Percentiles rank a stretch among this genome's conserved stretches.
phyloP scores from a whole-genome alignment of 257 asterid species.

The Capsicum rhomboideum region DNA sequence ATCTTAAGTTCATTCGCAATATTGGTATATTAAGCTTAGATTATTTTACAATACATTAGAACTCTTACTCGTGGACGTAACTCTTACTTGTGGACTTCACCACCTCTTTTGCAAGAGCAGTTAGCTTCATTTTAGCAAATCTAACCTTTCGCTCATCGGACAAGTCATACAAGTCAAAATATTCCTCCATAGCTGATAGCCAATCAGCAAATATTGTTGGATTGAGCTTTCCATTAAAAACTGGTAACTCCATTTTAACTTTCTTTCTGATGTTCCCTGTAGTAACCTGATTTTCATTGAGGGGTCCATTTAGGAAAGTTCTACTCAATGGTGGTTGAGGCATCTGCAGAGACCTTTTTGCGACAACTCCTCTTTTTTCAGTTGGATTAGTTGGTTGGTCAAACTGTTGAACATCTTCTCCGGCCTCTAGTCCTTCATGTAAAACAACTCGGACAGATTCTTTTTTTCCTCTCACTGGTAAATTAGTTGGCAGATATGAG shows the following conservation, averaged over 20 bases:
- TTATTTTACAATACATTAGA: neutral
- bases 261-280: neutral
- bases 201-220: slow-evolving; percentile 1
- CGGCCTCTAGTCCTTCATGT: neutral
- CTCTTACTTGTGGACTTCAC: neutral
- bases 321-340: neutral
- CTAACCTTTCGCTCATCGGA: neutral
- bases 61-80: neutral
- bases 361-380: neutral
- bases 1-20: neutral
- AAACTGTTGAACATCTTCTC: neutral
- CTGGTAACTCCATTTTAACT: neutral
- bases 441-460: neutral
- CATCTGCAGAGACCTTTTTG: neutral
- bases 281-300: neutral
- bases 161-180: neutral
- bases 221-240: neutral
- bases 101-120: slow-evolving; percentile 2
- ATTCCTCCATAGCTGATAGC: slow-evolving; percentile 1
- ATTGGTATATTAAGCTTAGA: neutral
- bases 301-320: neutral
- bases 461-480: neutral
- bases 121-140: neutral
- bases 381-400: neutral
- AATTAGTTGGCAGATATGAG: neutral